These are phyloP conservation scores for Ambispora gerdemannii DNA, from an alignment of 192 early-diverging fungal species.

Conservation along the genomic window DNA sequence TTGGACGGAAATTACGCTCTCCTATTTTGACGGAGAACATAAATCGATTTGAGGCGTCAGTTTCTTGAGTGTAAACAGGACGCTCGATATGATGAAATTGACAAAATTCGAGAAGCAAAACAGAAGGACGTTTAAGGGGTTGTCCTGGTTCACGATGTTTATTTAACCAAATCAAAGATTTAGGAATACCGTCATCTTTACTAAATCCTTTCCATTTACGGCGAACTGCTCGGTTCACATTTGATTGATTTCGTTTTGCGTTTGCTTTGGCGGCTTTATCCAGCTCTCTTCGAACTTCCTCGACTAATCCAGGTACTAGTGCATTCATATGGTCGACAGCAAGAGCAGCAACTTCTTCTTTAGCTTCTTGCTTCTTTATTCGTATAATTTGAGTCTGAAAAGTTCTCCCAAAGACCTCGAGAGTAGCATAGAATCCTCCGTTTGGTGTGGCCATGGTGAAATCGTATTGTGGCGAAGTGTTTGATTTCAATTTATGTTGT, in stretches of 20 bases:
- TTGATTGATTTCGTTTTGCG: background rate
- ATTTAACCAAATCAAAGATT: constrained; percentile 12
- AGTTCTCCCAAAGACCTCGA: constrained; percentile 7
- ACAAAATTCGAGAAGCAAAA: constrained; percentile 25
- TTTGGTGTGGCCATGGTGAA: background rate
- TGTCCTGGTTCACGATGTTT: constrained; percentile 11
- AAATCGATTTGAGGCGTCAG: background rate
- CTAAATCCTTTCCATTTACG: background rate
- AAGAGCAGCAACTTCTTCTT: constrained; percentile 13
- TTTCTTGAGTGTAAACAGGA: background rate
- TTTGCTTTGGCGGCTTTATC: background rate
- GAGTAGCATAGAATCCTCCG: constrained; percentile 5
- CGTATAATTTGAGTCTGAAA: background rate
- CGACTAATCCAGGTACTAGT: background rate
- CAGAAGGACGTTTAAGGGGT: constrained; percentile 9
- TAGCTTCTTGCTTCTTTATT: constrained; percentile 23
- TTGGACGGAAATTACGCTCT: background rate
- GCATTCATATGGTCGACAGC: background rate
- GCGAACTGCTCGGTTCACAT: background rate
- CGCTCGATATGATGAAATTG: constrained; percentile 10
- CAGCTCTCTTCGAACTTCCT: background rate
- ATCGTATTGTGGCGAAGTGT: constrained; percentile 6
- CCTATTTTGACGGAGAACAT: background rate
- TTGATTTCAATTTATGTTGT: constrained; percentile 19
- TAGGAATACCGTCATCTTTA: background rate